phyloP scores from a whole-genome alignment of 495 filamentous ascomycete species.

The Xylaria venustula region DNA sequence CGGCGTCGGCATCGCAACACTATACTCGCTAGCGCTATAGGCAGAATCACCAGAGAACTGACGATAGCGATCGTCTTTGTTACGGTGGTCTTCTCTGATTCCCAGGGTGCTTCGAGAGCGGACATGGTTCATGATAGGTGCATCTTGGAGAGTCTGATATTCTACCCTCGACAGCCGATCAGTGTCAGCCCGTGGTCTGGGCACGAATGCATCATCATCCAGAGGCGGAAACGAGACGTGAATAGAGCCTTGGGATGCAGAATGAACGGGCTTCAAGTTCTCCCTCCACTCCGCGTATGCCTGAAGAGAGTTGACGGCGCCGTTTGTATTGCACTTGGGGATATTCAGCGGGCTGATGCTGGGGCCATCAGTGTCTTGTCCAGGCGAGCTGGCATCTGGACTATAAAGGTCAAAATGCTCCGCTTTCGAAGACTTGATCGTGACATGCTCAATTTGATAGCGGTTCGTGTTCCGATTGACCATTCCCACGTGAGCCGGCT shows the following conservation, averaged over 20 bases:
- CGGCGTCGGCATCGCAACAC: not conserved
- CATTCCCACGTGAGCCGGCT: not conserved
- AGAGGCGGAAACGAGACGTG: not conserved
- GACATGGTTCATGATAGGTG: not conserved
- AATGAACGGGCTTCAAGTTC: not conserved
- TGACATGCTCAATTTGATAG: slow-evolving; percentile 4
- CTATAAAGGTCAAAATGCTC: not conserved
- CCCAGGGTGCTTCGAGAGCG: slow-evolving; percentile 13
- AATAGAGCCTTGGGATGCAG: not conserved
- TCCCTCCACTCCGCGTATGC: slow-evolving; percentile 4
- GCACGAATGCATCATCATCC: not conserved
- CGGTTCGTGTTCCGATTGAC: not conserved
- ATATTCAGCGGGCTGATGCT: not conserved
- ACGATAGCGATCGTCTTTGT: not conserved
- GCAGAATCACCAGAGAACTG: not conserved
- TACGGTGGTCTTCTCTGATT: slow-evolving; percentile 9
- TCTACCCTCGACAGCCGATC: not conserved
- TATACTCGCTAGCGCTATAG: not conserved
- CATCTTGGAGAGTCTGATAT: not conserved
- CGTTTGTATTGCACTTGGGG: not conserved
- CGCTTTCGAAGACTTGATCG: slow-evolving; percentile 3
- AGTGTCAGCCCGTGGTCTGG: not conserved
- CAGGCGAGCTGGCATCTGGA: not conserved
- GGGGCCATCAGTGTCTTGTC: not conserved
- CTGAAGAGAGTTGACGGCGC: not conserved